phyloP scores from a whole-genome alignment of 805 yeast genomes.

The Pichia heedii region DNA sequence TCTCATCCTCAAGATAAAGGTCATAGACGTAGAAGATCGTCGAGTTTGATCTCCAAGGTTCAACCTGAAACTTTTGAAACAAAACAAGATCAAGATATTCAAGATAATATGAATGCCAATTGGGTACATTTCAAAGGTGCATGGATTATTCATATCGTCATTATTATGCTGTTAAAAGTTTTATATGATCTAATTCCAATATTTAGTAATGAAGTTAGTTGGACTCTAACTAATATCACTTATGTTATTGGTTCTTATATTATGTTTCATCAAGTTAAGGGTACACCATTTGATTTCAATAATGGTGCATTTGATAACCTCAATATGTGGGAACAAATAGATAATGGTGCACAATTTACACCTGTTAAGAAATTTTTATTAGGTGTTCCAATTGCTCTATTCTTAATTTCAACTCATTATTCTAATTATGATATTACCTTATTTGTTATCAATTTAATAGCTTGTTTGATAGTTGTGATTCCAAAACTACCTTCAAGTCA shows the following conservation, averaged over 20 bases:
- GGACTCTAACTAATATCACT: conserved; percentile 90
- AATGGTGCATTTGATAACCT: conserved; percentile 92
- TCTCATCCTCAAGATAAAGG: conserved; percentile 25
- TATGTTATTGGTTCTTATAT: conserved; percentile 87
- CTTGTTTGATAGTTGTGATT: conserved; percentile 78
- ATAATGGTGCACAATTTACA: conserved; percentile 88
- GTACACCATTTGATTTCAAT: conserved; percentile 95
- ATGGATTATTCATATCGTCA: conserved; percentile 86
- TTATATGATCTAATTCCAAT: conserved; percentile 75
- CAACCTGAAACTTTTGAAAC: conserved; percentile 91
- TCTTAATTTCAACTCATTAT: conserved; percentile 82
- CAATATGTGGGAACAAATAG: conserved; percentile 97
- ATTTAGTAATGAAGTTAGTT: conserved; percentile 73
- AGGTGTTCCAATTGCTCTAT: conserved; percentile 86
- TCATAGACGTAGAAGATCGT: conserved; percentile 59
- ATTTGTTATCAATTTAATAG: conserved; percentile 69
- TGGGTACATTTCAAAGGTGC: conserved; percentile 98
- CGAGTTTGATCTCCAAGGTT: conserved; percentile 83
- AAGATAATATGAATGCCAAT: conserved; percentile 85
- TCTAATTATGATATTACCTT: conserved; percentile 72
- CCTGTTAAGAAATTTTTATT: conserved; percentile 90
- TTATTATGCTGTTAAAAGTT: conserved; percentile 63
- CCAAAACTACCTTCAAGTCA: conserved; percentile 86
- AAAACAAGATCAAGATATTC: conserved; percentile 79
- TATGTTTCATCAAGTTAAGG: conserved; percentile 95